Evolutionary conservation across 2,329 filamentous ascomycete species (phyloP), one percentile per base, ranked within the genome.

Genomic region (Paracorniculantispora psalliotae): DNA sequence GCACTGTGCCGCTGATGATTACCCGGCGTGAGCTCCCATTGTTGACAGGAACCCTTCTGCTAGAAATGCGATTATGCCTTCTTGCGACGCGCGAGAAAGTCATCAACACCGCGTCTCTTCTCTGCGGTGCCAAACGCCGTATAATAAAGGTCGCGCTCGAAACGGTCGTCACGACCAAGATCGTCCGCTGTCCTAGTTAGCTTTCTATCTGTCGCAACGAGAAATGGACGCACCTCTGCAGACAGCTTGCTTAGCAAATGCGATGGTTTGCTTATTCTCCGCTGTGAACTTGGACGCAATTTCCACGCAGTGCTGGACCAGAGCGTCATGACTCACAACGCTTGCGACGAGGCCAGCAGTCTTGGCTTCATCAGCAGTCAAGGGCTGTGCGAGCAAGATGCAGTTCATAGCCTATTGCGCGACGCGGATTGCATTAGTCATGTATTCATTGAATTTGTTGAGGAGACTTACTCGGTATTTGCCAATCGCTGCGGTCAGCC

Each of bases 401-500:
- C 21, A n/a, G 21, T 33, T 25, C 57, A 59, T 59, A 12, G 57
- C 57, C 57, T 59, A 9, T 3, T 12, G 25, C 37, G n/a, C 13
- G 21, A 4, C 19, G 1, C 23, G 6, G 10, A 13, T 17, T 39
- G 28, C 43, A 44, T 26, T 19, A 2, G n/a, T 13, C 12, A 2
- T 1, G 3, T 44, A 5, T 9, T 19, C 15, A 25, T 12, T 19
- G 25, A 17, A 37, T 17, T n/a, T n/a, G n/a, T n/a, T 17, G 15
- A 43, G 30, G 15, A 33, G 17, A 37, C 64, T 58, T 43, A 66
- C 66, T 59, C 61, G 63, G 59, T 65, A 65, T 57, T 68, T 68
- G 26, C 66, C 66, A 19, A 67, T 37, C 21, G 63, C 64, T 17
- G 61, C 61, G 15, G 66, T 67, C 19, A 68, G 49, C 17, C 66